Evolutionary conservation across 108 stramenopile species (phyloP), one percentile per base, ranked within the genome.

Genomic region (Nannochloropsis granulata): DNA sequence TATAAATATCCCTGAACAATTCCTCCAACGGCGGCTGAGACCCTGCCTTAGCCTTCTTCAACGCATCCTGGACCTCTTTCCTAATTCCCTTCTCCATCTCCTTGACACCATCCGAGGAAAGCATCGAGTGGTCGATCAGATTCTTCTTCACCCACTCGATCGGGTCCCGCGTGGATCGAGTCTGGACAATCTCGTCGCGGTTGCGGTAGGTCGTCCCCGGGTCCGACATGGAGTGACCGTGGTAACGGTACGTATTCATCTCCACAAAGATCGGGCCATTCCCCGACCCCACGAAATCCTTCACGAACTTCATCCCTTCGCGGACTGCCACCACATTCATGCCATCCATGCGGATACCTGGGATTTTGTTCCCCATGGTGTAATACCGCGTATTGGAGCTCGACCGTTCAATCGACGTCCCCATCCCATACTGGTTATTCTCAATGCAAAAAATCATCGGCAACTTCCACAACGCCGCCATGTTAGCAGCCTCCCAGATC

Each of bases 401-500:
- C 87, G 95, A 95, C 83, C 99, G 93, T 87, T 98, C 96, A 85
- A 96, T 96, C 84, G 93, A 94, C 23, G 99, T 99, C 84, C 99
- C 99, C 99, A 99, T 99, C 82, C 99, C 99, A 86, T 99, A 99
- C 82, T 96, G 96, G 91, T 99, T 99, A 94, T 99, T 99, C 90
- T 99, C 99, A 86, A 98, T 97, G 90, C 95, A 96, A 89, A 97
- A 98, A 85, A 99, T 97, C 94, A 97, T 95, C 81, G 99, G 99
- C 85, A 99, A 88, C 84, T 95, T 94, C 96, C 98, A 97, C 34
- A 95, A 90, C 45, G 87, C 86, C 43, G 93, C 91, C 97, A 97
- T 96, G 13, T 78, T 83, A 0, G 83, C 83, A 19, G 78, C 24
- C 83, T 98, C 99, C 98, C 98, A 99, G 91, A 98, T 94, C 91